A percentile compares a stretch with the other conserved stretches of the same genome.
Evolutionary conservation across 257 asterid species (phyloP).

Genomic region (Rubia yunnanensis): DNA sequence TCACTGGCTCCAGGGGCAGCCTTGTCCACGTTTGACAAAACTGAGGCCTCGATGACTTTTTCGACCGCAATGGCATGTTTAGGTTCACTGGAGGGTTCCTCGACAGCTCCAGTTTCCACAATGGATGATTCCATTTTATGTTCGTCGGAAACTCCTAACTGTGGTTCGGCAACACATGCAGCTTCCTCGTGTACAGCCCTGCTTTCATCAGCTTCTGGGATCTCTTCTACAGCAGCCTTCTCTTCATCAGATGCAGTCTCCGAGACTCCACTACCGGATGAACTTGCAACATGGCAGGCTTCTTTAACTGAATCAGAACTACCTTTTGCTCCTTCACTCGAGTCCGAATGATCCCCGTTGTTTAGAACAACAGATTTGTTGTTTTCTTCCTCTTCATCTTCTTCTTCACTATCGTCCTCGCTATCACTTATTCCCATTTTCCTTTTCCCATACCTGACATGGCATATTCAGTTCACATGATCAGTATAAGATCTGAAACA

Average conservation of each 20-base stretch:
- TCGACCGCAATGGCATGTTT: constrained; percentile 22
- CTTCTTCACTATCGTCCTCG: constrained; percentile 43
- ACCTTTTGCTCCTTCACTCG: constrained; percentile 51
- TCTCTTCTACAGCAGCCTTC: constrained; percentile 24
- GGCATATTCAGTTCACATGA: not conserved
- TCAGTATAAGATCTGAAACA: constrained; percentile 7
- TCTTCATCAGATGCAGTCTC: constrained; percentile 54
- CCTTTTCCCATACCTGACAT: constrained; percentile 72
- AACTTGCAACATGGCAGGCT: constrained; percentile 15
- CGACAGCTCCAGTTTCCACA: constrained; percentile 11
- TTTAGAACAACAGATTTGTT: constrained; percentile 52
- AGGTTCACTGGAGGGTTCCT: constrained; percentile 19
- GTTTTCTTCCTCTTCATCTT: constrained; percentile 36
- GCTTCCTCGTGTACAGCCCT: constrained; percentile 11
- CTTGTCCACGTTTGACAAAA: constrained; percentile 20
- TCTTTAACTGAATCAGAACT: constrained; percentile 42
- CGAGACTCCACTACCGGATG: constrained; percentile 28
- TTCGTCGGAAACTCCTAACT: constrained; percentile 21
- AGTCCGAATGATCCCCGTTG: constrained; percentile 42
- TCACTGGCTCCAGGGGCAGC: constrained; percentile 17
- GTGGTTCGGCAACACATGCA: constrained; percentile 9
- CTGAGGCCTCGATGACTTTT: constrained; percentile 15
- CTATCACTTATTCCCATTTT: constrained; percentile 59
- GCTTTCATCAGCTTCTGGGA: constrained; percentile 18
- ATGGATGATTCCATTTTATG: constrained; percentile 11